A percentile compares a stretch with the other conserved stretches of the same genome.
These are phyloP conservation scores for Dionaea muscipula DNA, from an alignment of 179 eudicot genomes.

Conservation along the genomic window DNA sequence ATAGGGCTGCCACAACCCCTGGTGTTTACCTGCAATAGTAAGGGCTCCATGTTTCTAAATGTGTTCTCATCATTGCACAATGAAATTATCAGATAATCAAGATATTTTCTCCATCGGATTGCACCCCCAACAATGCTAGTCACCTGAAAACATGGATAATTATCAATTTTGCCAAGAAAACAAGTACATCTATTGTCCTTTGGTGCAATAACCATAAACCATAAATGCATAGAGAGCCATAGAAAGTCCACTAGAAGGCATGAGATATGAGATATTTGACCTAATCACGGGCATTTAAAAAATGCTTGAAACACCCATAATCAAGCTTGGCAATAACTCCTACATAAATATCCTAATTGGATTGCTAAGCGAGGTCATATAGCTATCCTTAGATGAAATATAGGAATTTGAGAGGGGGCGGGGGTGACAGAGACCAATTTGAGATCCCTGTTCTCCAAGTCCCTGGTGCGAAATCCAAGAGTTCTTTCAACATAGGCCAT, in stretches of 20 bases:
- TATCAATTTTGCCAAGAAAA: too few species aligned
- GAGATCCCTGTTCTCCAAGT: conserved; percentile 73
- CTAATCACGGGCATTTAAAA: too few species aligned
- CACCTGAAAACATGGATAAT: conserved; percentile 30
- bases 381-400: too few species aligned
- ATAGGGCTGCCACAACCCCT: background rate
- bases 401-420: background rate
- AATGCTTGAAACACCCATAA: too few species aligned
- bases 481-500: conserved; percentile 95
- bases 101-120: conserved; percentile 90
- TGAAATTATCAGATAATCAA: conserved; percentile 72
- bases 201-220: too few species aligned
- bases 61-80: conserved; percentile 52
- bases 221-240: too few species aligned
- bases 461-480: conserved; percentile 78
- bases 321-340: too few species aligned
- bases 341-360: too few species aligned
- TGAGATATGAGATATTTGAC: too few species aligned
- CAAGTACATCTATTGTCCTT: too few species aligned
- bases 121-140: conserved; percentile 90
- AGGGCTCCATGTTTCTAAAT: conserved; percentile 76
- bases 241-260: too few species aligned
- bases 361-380: too few species aligned
- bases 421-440: conserved; percentile 38
- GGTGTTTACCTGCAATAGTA: conserved; percentile 63